Conservation (phyloP, 352 stramenopile genomes). For the Pythium guiyangense region DNA sequence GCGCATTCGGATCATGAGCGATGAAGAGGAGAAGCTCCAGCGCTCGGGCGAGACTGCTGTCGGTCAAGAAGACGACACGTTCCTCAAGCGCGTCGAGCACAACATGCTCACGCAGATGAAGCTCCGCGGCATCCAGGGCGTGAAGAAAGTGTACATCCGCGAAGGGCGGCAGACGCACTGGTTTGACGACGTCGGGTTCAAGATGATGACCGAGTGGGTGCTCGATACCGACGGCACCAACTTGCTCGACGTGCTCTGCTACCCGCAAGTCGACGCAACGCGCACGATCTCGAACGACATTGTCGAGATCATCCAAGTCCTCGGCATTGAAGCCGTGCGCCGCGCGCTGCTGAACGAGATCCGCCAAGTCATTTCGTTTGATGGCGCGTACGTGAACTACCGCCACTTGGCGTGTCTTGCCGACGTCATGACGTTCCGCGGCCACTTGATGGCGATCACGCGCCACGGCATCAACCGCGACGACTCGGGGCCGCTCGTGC, state of each 20-base stretch:
- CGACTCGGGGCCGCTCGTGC: constrained; percentile 96
- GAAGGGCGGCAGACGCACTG: constrained; percentile 93
- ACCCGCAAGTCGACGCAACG: constrained; percentile 95
- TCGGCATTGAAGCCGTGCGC: constrained; percentile 90
- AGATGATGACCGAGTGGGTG: constrained; percentile 96
- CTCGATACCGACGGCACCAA: constrained; percentile 99
- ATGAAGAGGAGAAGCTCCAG: constrained; percentile 88
- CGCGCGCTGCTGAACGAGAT: constrained; percentile 94
- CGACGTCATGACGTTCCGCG: constrained; percentile 99
- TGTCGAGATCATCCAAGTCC: constrained; percentile 97
- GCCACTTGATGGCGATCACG: constrained; percentile 96
- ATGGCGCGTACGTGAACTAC: constrained; percentile 99
- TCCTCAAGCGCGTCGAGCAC: constrained; percentile 97
- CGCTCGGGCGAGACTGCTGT: constrained; percentile 80
- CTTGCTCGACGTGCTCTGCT: constrained; percentile 96
- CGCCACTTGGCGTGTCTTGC: constrained; percentile 97
- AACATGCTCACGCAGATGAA: constrained; percentile 97
- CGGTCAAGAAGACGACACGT: constrained; percentile 91
- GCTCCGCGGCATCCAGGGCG: constrained; percentile 94
- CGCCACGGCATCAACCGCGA: constrained; percentile 99
- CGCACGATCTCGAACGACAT: constrained; percentile 99
- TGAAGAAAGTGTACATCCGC: constrained; percentile 99
- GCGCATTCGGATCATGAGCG: constrained; percentile 96
- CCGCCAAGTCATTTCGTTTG: constrained; percentile 97
- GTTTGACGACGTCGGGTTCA: constrained; percentile 95